Percentiles rank a stretch among this genome's conserved stretches.
phyloP scores from a whole-genome alignment of 164 flowering plant genomes.

The Hamamelis virginiana region DNA sequence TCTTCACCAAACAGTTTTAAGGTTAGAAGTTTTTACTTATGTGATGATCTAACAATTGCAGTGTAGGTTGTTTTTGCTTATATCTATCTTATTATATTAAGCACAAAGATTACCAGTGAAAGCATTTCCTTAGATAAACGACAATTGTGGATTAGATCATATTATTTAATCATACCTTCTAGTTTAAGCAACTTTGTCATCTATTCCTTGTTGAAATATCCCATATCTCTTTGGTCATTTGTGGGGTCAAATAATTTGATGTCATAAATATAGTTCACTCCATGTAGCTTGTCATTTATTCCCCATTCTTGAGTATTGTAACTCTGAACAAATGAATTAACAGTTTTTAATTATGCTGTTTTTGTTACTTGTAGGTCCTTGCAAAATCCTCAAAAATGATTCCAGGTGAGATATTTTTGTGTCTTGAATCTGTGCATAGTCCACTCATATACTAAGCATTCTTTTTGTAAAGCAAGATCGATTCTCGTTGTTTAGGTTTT shows the following conservation, averaged over 20 bases:
- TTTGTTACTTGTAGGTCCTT: conserved; percentile 63
- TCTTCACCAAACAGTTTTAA: too few relatives aligned
- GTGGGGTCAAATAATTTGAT: conserved; percentile 1
- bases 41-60: too few relatives aligned
- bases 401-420: conserved; percentile 61
- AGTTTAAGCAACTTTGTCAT: background rate
- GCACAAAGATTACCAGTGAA: too few relatives aligned
- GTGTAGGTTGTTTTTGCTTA: too few relatives aligned
- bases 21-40: too few relatives aligned
- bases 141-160: background rate
- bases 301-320: too few relatives aligned
- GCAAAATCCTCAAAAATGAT: conserved; percentile 99
- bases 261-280: background rate
- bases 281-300: background rate
- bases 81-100: too few relatives aligned
- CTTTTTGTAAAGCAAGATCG: background rate
- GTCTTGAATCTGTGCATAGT: background rate
- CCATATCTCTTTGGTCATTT: background rate
- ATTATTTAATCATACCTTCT: background rate
- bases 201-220: background rate
- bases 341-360: background rate
- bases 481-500: background rate
- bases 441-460: background rate
- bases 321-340: background rate
- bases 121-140: background rate